Conservation (phyloP, 2,329 filamentous ascomycete species). For the Fusarium sacchari region DNA sequence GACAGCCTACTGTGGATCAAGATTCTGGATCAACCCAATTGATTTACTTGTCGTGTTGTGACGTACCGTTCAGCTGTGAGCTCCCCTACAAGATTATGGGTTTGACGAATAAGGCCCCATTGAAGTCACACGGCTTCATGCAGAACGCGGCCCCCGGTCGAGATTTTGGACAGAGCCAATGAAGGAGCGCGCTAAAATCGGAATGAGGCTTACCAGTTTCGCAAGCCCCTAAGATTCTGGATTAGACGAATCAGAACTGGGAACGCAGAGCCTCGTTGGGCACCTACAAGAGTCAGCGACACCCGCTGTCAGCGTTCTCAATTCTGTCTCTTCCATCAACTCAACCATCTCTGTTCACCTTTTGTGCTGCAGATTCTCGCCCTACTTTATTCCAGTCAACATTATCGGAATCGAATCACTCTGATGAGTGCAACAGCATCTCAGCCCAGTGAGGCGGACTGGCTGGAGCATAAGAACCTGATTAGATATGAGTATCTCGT, state of each 20-base stretch:
- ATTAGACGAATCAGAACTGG: background rate
- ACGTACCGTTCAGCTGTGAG: background rate
- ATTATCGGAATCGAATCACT: accelerated
- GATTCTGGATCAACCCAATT: background rate
- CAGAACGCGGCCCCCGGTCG: accelerated
- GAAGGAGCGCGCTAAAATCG: accelerated
- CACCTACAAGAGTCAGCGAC: accelerated
- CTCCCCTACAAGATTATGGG: background rate
- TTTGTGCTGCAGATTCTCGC: too few relatives aligned
- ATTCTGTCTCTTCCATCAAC: too few relatives aligned
- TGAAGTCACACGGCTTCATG: accelerated
- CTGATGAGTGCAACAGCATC: accelerated
- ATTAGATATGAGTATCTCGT: background rate
- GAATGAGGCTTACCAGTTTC: accelerated
- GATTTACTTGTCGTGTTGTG: accelerated
- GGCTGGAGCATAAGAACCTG: background rate
- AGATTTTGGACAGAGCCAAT: background rate
- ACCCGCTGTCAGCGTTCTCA: accelerated
- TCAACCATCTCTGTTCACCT: too few relatives aligned
- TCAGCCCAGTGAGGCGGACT: accelerated
- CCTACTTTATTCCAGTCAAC: too few relatives aligned
- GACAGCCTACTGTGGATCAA: accelerated
- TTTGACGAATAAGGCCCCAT: accelerated
- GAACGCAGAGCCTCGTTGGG: background rate
- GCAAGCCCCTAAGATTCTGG: background rate